These are phyloP conservation scores for Vachellia pachyceras DNA, from an alignment of 306 rosid species.

Conservation along the genomic window DNA sequence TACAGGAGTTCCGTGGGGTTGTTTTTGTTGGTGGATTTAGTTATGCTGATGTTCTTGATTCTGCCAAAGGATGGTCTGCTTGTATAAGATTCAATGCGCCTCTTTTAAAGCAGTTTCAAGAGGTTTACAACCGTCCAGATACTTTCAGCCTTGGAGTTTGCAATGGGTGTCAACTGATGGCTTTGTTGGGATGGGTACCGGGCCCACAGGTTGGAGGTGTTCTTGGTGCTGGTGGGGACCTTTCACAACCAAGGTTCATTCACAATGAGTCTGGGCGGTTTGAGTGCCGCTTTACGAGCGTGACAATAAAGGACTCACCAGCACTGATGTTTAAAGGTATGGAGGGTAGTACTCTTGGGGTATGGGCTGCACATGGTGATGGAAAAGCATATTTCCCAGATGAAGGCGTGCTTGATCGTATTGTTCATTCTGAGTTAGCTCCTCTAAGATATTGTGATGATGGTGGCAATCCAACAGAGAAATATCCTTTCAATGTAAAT, in stretches of 20 bases:
- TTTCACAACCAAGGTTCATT: constrained; percentile 87
- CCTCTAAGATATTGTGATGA: constrained; percentile 89
- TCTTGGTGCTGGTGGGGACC: constrained; percentile 81
- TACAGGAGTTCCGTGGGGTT: constrained; percentile 69
- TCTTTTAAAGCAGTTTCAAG: constrained; percentile 79
- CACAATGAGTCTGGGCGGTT: constrained; percentile 89
- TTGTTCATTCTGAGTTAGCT: constrained; percentile 69
- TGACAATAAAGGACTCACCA: constrained; percentile 78
- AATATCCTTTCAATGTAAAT: constrained; percentile 83
- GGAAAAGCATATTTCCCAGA: constrained; percentile 92
- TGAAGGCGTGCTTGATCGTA: constrained; percentile 62
- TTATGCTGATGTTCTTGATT: constrained; percentile 92
- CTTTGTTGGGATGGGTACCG: constrained; percentile 90
- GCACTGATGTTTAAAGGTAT: constrained; percentile 85
- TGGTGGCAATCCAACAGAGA: constrained; percentile 77
- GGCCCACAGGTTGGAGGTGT: constrained; percentile 91
- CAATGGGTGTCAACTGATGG: constrained; percentile 98
- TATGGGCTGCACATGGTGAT: constrained; percentile 94
- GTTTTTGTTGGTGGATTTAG: constrained; percentile 95
- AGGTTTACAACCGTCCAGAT: constrained; percentile 76
- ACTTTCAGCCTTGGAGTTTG: constrained; percentile 94
- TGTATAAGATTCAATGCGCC: constrained; percentile 76
- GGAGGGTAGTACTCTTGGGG: constrained; percentile 85
- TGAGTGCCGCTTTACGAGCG: constrained; percentile 91
- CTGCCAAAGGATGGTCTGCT: constrained; percentile 96